Evolutionary conservation across 1,284 basidiomycete species (phyloP).

Genomic region (Lentinula novae-zelandiae): DNA sequence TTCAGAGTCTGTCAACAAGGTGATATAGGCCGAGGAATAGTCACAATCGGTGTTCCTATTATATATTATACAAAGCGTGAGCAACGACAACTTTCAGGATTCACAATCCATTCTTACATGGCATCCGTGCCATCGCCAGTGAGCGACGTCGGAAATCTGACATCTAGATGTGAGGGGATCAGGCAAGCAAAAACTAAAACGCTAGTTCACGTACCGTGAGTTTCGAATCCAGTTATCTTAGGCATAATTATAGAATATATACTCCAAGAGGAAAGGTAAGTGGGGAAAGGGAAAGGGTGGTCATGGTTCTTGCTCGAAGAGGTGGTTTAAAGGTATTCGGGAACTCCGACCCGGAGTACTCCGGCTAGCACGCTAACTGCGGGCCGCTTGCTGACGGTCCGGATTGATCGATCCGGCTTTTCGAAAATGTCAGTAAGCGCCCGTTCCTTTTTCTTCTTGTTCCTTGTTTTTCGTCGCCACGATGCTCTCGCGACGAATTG

Average conservation of each 20-base stretch:
- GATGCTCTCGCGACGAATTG: constrained; percentile 1
- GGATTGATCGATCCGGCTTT: not conserved
- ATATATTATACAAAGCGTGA: constrained; percentile 22
- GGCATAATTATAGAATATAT: constrained; percentile 23
- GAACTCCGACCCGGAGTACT: not conserved
- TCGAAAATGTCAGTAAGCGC: not conserved
- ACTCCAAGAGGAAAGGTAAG: not conserved
- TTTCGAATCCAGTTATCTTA: constrained; percentile 51
- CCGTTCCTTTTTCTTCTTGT: not conserved
- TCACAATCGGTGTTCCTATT: constrained; percentile 89
- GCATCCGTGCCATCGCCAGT: constrained; percentile 89
- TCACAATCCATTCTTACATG: constrained; percentile 41
- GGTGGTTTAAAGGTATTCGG: not conserved
- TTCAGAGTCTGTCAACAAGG: constrained; percentile 67
- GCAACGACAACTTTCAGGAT: constrained; percentile 6
- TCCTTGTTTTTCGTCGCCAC: not conserved
- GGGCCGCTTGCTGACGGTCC: not conserved
- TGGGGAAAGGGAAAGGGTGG: not conserved
- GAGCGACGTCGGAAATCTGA: constrained; percentile 80
- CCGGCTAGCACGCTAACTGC: too few species aligned
- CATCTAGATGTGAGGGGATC: constrained; percentile 41
- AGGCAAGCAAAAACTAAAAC: not conserved
- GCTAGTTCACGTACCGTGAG: constrained; percentile 41
- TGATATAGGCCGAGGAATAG: constrained; percentile 91
- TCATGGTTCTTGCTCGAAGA: not conserved